phyloP scores from a whole-genome alignment of 306 rosid species.

The Hylodesmum podocarpum region DNA sequence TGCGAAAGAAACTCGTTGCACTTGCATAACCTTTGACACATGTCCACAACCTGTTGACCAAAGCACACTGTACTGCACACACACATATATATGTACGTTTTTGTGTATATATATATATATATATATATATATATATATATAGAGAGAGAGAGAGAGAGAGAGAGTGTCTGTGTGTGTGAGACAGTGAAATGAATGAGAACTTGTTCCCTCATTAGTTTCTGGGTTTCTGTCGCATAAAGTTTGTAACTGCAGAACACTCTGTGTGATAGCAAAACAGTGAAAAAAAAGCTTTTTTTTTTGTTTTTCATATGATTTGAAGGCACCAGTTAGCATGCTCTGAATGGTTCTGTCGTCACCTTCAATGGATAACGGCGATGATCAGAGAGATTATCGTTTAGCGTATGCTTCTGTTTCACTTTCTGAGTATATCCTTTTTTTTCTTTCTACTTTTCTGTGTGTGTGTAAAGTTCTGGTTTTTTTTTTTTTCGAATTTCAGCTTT shows the following conservation, averaged over 20 bases:
- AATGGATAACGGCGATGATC: constrained; percentile 31
- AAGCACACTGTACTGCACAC: too few relatives aligned
- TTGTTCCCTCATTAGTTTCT: background rate
- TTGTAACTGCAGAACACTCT: background rate
- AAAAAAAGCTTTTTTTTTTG: background rate
- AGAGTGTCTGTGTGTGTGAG: background rate
- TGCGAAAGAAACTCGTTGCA: background rate
- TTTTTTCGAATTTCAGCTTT: too few relatives aligned
- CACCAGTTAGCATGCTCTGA: background rate
- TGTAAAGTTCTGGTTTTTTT: too few relatives aligned
- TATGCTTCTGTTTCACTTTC: background rate
- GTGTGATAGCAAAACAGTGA: background rate
- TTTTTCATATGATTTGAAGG: too few relatives aligned
- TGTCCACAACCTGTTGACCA: background rate
- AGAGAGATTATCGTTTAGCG: constrained; percentile 30
- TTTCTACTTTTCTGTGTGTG: background rate
- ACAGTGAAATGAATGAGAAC: background rate
- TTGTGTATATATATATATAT: too few relatives aligned
- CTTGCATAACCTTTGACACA: background rate
- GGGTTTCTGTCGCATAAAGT: background rate
- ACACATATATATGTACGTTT: too few relatives aligned
- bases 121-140: too few relatives aligned
- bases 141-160: background rate
- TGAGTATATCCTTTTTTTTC: constrained; percentile 22
- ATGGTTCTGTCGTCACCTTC: background rate